These are phyloP conservation scores for Psilocybe cyanescens DNA, from an alignment of 768 basidiomycete species.

Conservation along the genomic window DNA sequence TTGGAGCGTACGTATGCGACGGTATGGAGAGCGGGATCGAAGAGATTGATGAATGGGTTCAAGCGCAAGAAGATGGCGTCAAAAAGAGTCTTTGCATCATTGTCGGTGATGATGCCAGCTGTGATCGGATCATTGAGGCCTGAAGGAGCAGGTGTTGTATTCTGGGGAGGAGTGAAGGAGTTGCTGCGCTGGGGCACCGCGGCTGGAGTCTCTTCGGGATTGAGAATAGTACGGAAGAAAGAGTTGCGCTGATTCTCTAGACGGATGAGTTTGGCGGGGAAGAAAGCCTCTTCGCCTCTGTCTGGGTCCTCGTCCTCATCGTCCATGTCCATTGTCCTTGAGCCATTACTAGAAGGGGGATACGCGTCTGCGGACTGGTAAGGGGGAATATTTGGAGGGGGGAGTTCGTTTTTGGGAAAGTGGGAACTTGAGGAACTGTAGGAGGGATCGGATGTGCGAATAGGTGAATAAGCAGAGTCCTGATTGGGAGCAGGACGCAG, in stretches of 20 bases:
- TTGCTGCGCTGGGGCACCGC: constrained; percentile 38
- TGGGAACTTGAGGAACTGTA: constrained; percentile 36
- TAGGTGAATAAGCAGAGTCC: constrained; percentile 31
- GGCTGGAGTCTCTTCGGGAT: constrained; percentile 59
- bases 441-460: constrained; percentile 35
- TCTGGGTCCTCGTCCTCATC: constrained; percentile 75
- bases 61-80: constrained; percentile 81
- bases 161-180: constrained; percentile 45
- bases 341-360: constrained; percentile 36
- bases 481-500: constrained; percentile 30
- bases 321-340: constrained; percentile 51
- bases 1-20: constrained; percentile 76
- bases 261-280: constrained; percentile 76
- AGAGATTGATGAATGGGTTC: constrained; percentile 88
- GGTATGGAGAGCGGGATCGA: constrained; percentile 87
- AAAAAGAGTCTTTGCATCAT: constrained; percentile 72
- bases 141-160: constrained; percentile 38
- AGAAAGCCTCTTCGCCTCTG: constrained; percentile 63
- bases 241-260: constrained; percentile 73
- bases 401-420: constrained; percentile 50
- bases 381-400: constrained; percentile 47
- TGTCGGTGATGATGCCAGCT: constrained; percentile 70
- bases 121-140: constrained; percentile 70
- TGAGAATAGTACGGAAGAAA: constrained; percentile 85
- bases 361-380: constrained; percentile 41